phyloP scores from a whole-genome alignment of 768 basidiomycete species.

The Melanogaster broomeanus region DNA sequence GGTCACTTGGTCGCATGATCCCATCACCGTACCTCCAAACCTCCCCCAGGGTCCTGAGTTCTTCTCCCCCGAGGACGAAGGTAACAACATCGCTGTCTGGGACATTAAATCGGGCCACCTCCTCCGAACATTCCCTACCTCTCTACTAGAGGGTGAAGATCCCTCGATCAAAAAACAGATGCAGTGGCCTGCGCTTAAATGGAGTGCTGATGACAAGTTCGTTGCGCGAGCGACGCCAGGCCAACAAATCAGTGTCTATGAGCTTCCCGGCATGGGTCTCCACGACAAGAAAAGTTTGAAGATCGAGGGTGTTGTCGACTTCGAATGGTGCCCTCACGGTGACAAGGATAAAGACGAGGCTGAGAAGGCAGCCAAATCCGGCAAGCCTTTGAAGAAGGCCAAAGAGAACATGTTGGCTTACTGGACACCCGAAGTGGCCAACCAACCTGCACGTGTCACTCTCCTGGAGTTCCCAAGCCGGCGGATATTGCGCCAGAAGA shows the following conservation, averaged over 20 bases:
- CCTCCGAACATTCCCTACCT: constrained; percentile 86
- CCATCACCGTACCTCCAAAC: constrained; percentile 83
- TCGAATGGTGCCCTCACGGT: constrained; percentile 96
- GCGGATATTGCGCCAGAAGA: constrained; percentile 86
- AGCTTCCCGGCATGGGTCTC: constrained; percentile 90
- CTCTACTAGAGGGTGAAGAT: constrained; percentile 58
- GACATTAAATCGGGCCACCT: constrained; percentile 92
- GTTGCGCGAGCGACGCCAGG: constrained; percentile 88
- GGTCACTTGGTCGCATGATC: constrained; percentile 96
- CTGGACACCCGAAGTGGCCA: constrained; percentile 96
- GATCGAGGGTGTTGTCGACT: constrained; percentile 96
- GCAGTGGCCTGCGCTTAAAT: constrained; percentile 95
- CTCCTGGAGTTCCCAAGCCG: constrained; percentile 87
- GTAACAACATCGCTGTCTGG: constrained; percentile 98
- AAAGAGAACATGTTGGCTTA: constrained; percentile 94
- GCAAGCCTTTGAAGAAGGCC: constrained; percentile 58
- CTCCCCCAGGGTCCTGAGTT: constrained; percentile 80
- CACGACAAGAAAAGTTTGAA: constrained; percentile 97
- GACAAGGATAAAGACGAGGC: constrained; percentile 84
- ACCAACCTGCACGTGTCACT: constrained; percentile 97
- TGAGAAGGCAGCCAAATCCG: constrained; percentile 42
- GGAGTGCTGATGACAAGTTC: constrained; percentile 96
- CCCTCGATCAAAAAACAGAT: constrained; percentile 72
- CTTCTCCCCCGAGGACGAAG: constrained; percentile 93
- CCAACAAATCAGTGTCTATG: constrained; percentile 94